phyloP scores from a whole-genome alignment of 345 rosid genomes.

The Salix exigua region DNA sequence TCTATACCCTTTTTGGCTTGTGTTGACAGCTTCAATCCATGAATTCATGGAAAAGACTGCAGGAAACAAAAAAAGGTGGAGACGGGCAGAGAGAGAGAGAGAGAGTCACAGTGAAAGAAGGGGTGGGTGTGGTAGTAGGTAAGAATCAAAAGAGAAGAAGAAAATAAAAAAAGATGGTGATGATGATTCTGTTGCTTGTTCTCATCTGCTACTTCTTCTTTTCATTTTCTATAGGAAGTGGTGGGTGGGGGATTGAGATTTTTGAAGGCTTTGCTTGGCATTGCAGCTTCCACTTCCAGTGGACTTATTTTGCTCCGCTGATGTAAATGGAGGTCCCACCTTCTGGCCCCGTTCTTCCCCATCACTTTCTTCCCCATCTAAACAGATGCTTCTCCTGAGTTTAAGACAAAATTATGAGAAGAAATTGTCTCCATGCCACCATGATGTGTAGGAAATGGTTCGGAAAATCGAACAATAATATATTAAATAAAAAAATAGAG shows the following conservation, averaged over 20 bases:
- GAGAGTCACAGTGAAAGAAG: constrained; percentile 26
- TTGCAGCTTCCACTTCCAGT: constrained; percentile 47
- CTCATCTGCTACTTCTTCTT: background rate
- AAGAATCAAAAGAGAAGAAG: constrained; percentile 16
- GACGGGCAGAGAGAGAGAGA: constrained; percentile 3
- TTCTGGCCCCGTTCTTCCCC: constrained; percentile 15
- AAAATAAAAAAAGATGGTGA: background rate
- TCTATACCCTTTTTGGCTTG: background rate
- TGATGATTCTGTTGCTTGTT: constrained; percentile 17
- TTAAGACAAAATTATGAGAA: constrained; percentile 11
- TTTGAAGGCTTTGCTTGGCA: constrained; percentile 39
- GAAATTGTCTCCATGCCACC: constrained; percentile 14
- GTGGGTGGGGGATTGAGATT: constrained; percentile 37
- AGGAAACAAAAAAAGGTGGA: background rate
- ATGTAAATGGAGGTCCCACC: constrained; percentile 34
- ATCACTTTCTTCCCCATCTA: constrained; percentile 11
- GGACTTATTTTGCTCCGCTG: constrained; percentile 33
- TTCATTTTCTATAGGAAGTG: constrained; percentile 13
- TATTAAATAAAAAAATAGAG: too few relatives aligned
- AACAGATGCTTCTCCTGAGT: constrained; percentile 7
- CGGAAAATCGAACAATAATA: too few relatives aligned
- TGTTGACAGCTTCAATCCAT: constrained; percentile 32
- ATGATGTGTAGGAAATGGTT: too few relatives aligned
- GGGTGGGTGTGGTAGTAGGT: constrained; percentile 41
- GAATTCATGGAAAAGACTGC: constrained; percentile 39